These are phyloP conservation scores for Phaeophleospora eucalypticola DNA, from an alignment of 2,329 filamentous ascomycete genomes.

Conservation along the genomic window DNA sequence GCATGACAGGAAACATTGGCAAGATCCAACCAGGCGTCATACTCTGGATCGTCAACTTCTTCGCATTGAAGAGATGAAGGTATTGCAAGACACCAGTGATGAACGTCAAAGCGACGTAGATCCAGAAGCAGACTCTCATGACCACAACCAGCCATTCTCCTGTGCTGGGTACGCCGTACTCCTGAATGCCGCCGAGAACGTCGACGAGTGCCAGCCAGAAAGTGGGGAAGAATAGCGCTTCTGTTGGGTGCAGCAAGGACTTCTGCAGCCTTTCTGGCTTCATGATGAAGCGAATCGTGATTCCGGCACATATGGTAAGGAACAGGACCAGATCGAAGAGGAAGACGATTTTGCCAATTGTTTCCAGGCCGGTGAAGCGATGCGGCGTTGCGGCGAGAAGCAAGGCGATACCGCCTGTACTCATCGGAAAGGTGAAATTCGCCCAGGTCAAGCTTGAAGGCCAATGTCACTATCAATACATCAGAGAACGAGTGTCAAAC, in stretches of 20 bases:
- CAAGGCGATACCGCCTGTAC: constrained; percentile 45
- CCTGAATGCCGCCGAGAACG: constrained; percentile 61
- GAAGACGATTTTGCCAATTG: constrained; percentile 50
- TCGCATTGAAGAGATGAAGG: constrained; percentile 16
- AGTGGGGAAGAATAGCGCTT: constrained; percentile 48
- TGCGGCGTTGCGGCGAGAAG: constrained; percentile 43
- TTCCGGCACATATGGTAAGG: constrained; percentile 27
- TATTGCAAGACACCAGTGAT: constrained; percentile 56
- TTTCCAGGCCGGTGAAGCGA: constrained; percentile 46
- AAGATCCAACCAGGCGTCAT: constrained; percentile 26
- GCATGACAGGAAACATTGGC: constrained; percentile 19
- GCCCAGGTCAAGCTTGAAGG: constrained; percentile 12
- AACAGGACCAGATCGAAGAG: constrained; percentile 50
- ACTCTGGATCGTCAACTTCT: constrained; percentile 19
- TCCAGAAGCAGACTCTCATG: constrained; percentile 65
- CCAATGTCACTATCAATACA: too few species aligned
- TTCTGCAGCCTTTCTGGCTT: constrained; percentile 42
- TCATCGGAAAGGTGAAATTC: constrained; percentile 36
- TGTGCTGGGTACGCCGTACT: constrained; percentile 58
- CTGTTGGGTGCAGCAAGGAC: constrained; percentile 49
- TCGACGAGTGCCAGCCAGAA: constrained; percentile 38
- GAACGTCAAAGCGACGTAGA: constrained; percentile 59
- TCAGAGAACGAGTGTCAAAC: constrained; percentile 48
- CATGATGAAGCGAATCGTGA: constrained; percentile 44
- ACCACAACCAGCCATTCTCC: constrained; percentile 53